Conservation (phyloP, 1,284 basidiomycete species). For the Malassezia sp. region DNA sequence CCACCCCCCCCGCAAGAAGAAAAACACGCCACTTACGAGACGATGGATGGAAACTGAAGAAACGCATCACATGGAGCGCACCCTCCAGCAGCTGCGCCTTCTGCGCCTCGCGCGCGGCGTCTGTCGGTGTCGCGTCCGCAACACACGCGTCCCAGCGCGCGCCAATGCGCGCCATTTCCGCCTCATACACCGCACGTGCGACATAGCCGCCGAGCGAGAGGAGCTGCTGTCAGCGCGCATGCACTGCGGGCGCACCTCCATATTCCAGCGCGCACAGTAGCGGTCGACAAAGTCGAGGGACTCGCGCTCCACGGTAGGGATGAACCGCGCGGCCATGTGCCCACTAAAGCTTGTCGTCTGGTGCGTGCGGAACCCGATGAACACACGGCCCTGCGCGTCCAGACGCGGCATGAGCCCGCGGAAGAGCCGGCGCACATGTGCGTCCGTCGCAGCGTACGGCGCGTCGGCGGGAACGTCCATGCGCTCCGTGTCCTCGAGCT, state of each 20-base stretch:
- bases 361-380: slow-evolving; percentile 54
- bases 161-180: slow-evolving; percentile 56
- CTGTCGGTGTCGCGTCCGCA: no score
- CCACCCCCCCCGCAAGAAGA: no score
- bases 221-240: no score
- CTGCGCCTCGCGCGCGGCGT: slow-evolving; percentile 55
- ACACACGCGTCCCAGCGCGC: slow-evolving; percentile 47
- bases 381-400: slow-evolving; percentile 43
- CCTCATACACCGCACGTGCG: slow-evolving; percentile 71
- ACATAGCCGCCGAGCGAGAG: slow-evolving; percentile 56
- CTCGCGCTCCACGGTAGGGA: slow-evolving; percentile 93
- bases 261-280: slow-evolving; percentile 41
- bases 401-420: slow-evolving; percentile 43
- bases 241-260: no score
- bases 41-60: slow-evolving; percentile 53
- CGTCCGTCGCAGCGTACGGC: slow-evolving; percentile 54
- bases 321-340: slow-evolving; percentile 81
- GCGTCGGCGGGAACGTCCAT: slow-evolving; percentile 49
- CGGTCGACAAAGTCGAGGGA: slow-evolving; percentile 60
- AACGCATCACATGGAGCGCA: slow-evolving; percentile 67
- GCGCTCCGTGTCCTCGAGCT: slow-evolving; percentile 57
- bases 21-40: no score
- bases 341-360: slow-evolving; percentile 90
- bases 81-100: slow-evolving; percentile 48
- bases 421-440: slow-evolving; percentile 41